These are phyloP conservation scores for Boechera divaricarpa DNA, from an alignment of 345 rosid species.

Conservation along the genomic window DNA sequence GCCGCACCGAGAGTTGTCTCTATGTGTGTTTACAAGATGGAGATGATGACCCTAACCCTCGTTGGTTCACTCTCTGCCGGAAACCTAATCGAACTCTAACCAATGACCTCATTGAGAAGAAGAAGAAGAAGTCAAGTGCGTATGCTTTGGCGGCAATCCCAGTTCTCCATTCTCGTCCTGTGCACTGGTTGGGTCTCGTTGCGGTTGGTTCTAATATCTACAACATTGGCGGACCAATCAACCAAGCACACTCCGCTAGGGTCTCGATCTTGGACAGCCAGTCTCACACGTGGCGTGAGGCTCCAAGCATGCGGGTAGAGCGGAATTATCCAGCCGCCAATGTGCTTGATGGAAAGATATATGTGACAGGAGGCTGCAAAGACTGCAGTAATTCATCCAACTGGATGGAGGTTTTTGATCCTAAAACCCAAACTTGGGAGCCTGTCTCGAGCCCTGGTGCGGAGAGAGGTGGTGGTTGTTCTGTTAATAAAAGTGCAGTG, in stretches of 20 bases:
- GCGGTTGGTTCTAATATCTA: constrained; percentile 51
- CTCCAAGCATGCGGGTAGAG: constrained; percentile 56
- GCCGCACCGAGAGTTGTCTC: constrained; percentile 54
- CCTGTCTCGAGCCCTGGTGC: neutral
- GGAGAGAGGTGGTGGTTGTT: constrained; percentile 13
- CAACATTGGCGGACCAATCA: constrained; percentile 58
- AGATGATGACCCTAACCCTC: constrained; percentile 33
- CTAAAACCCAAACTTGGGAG: constrained; percentile 51
- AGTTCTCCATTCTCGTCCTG: constrained; percentile 28
- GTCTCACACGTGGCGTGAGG: constrained; percentile 55
- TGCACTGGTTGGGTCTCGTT: constrained; percentile 37
- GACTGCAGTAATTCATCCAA: constrained; percentile 48
- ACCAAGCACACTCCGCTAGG: constrained; percentile 47
- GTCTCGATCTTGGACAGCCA: constrained; percentile 73
- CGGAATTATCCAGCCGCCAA: constrained; percentile 58
- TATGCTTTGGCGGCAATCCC: constrained; percentile 35
- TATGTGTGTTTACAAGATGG: constrained; percentile 56
- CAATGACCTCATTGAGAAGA: neutral
- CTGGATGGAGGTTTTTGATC: constrained; percentile 80
- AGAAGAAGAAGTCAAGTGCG: neutral
- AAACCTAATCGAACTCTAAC: constrained; percentile 44
- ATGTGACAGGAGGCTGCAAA: constrained; percentile 68
- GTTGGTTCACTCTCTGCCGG: constrained; percentile 54
- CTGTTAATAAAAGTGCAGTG: neutral
- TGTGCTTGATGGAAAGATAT: constrained; percentile 57